Conservation (phyloP, 169 alveolate species). For the Plasmodium knowlesi region DNA sequence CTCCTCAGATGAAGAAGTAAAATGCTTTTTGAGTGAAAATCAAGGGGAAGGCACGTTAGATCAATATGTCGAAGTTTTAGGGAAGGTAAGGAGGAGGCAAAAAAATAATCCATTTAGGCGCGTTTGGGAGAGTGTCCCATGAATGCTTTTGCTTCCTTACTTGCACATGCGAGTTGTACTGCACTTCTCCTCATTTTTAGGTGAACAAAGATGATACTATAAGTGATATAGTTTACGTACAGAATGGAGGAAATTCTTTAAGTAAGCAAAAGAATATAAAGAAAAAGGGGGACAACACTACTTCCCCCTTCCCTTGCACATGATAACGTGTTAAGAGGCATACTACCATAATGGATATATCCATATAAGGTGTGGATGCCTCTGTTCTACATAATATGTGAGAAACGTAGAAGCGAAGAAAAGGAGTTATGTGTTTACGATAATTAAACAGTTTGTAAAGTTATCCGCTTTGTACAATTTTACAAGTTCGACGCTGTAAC, state of each 20-base stretch:
- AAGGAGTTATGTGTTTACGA: background rate
- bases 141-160: background rate
- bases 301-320: background rate
- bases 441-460: background rate
- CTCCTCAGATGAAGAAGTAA: slow-evolving; percentile 51
- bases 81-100: slow-evolving; percentile 18
- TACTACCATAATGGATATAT: background rate
- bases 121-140: background rate
- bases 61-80: slow-evolving; percentile 72
- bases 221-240: slow-evolving; percentile 62
- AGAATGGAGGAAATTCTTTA: slow-evolving; percentile 57
- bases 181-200: slow-evolving; percentile 15
- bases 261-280: slow-evolving; percentile 27
- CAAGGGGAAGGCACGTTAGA: slow-evolving; percentile 51
- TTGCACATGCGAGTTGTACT: background rate
- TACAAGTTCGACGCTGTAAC: background rate
- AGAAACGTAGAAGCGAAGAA: background rate
- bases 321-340: background rate
- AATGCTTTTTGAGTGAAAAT: slow-evolving; percentile 44
- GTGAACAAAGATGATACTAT: slow-evolving; percentile 64
- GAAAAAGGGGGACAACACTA: background rate
- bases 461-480: background rate
- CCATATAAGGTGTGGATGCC: background rate
- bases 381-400: background rate
- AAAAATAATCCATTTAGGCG: background rate